Conservation (phyloP, 164 flowering plant species). For the Aristolochia californica region DNA sequence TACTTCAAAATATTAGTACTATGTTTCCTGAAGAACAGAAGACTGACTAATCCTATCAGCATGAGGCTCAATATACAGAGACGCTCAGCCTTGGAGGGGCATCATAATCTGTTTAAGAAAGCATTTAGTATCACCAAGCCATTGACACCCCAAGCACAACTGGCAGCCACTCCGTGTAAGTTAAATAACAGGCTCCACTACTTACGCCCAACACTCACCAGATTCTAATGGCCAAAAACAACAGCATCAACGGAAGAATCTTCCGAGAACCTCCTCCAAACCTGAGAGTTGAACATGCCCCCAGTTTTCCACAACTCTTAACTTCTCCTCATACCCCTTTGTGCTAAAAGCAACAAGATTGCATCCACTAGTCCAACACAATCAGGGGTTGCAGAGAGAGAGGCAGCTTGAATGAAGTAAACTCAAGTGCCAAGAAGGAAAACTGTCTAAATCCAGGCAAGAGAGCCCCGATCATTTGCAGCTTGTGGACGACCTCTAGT, state of each 20-base stretch:
- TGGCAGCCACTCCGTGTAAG: too few species aligned
- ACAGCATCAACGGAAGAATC: too few species aligned
- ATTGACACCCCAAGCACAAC: background rate
- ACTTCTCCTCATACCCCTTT: too few species aligned
- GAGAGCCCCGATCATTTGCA: conserved; percentile 81
- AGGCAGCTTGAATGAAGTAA: background rate
- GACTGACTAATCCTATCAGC: conserved; percentile 22
- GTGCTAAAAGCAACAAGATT: too few species aligned
- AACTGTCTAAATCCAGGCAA: conserved; percentile 76
- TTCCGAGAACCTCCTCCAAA: too few species aligned
- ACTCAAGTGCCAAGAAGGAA: too few species aligned
- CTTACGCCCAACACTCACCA: too few species aligned
- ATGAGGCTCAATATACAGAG: conserved; percentile 50
- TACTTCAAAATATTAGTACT: conserved; percentile 21
- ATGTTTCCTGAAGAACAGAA: conserved; percentile 20
- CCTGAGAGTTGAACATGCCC: too few species aligned
- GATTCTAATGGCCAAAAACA: too few species aligned
- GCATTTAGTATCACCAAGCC: background rate
- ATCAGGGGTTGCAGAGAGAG: background rate
- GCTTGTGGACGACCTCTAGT: conserved; percentile 98
- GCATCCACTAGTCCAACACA: too few species aligned
- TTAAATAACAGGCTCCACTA: too few species aligned
- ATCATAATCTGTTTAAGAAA: conserved; percentile 9
- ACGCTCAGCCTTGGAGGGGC: conserved; percentile 7
- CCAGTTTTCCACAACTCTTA: too few species aligned